Base-by-base conservation (phyloP, 805 yeast species). In the Lipomyces chichibuensis region DNA sequence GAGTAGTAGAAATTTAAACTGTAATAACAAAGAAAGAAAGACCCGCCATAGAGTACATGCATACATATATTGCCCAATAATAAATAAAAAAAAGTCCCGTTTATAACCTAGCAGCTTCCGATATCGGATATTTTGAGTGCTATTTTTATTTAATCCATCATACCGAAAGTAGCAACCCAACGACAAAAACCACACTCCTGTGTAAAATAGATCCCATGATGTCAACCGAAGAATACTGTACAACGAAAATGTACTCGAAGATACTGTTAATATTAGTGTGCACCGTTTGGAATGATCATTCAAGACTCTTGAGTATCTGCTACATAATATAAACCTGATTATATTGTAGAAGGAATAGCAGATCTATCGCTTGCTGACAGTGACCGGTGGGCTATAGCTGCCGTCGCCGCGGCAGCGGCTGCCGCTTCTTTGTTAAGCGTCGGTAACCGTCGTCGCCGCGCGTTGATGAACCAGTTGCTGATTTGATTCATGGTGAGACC, bases 381-480 rank as follows among this genome's bases (percentile, higher is more conserved):
- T 29, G 32, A 54, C 35, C 11, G 57, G n/a, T 9, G 29, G 35
- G 52, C 9, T 25, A 17, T 27, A 9, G 60, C 25, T 20, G 60
- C 60, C 0, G 61, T 37, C 11, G 54, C 57, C 33, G 64, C 65
- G 14, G 64, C 64, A 3, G 59, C 65, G 2, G 73, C 60, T 20
- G 70, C 63, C 27, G 70, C 61, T 29, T 64, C 69, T 43, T 67
- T 68, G 56, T 70, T 64, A 56, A 75, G 67, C 7, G 77, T 74
- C 29, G 80, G 80, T 37, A 91, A 84, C 74, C 89, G 87, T 72
- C 97, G 81, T 74, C 96, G 82, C 73, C 97, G 84, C 23, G 94
- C 96, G 75, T 91, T 91, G 74, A 91, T 91, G 74, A 91, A 91
- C 97, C 97, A 91, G 75, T 91, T 91, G 71, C 90, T 84, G 68